Conservation (phyloP, 495 filamentous ascomycete species). For the Pyrenopolyporus hunteri region DNA sequence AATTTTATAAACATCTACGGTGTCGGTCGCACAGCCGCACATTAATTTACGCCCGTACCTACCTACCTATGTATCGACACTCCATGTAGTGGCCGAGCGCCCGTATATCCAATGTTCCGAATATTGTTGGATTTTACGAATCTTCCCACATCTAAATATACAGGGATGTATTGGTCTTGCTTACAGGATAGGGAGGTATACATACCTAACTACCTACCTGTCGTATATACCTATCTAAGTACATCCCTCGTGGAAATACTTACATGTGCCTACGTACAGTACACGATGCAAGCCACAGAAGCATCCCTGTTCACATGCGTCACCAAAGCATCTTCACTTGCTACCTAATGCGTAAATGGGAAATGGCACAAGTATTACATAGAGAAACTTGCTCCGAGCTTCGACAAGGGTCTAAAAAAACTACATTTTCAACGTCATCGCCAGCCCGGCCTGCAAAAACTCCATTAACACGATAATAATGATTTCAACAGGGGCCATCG, state of each 20-base stretch:
- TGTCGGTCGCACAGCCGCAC: no score
- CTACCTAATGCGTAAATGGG: slow-evolving; percentile 3
- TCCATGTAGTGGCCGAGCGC: no score
- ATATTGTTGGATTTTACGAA: no score
- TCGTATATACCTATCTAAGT: no score
- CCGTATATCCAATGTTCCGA: no score
- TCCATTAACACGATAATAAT: slow-evolving; percentile 10
- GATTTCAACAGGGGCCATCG: slow-evolving; percentile 3
- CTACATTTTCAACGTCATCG: slow-evolving; percentile 34
- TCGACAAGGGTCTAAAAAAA: slow-evolving; percentile 30
- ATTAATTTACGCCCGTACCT: no score
- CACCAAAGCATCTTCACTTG: slow-evolving; percentile 33
- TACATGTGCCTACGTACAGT: not conserved
- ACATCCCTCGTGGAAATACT: no score
- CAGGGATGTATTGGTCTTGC: no score
- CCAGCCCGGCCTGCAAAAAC: not conserved
- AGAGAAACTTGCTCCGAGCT: slow-evolving; percentile 3
- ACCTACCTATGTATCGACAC: no score
- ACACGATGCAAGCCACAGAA: slow-evolving; percentile 12
- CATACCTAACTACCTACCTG: not conserved
- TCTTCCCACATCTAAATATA: no score
- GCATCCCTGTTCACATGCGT: slow-evolving; percentile 36
- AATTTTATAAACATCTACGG: no score
- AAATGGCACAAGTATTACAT: not conserved
- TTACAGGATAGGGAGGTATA: no score